Conservation (phyloP, 345 rosid genomes). For the Noccaea caerulescens region DNA sequence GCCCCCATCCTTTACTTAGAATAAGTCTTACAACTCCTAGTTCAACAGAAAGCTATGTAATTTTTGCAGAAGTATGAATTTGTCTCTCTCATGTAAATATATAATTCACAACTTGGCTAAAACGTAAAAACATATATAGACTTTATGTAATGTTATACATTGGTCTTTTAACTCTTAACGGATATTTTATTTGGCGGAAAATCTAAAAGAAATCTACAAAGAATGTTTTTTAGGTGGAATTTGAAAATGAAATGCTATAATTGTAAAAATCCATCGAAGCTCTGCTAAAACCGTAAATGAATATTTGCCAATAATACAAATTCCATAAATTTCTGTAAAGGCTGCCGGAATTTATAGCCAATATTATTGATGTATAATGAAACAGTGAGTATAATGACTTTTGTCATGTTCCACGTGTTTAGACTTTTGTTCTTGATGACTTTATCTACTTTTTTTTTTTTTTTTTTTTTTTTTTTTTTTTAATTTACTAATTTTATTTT, state of each 20-base stretch:
- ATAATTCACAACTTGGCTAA: neutral
- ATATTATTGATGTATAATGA: conserved; percentile 2
- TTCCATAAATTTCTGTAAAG: neutral
- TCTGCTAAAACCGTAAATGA: neutral
- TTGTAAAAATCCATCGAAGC: neutral
- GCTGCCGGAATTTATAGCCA: neutral
- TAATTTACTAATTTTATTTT: conserved; percentile 15
- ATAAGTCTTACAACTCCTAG: too few species aligned
- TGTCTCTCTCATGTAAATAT: neutral
- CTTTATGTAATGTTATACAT: neutral
- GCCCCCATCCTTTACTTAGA: too few species aligned
- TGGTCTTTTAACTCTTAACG: neutral
- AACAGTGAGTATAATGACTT: too few species aligned
- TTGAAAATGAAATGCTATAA: neutral
- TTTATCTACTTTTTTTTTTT: neutral
- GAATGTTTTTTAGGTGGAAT: too few species aligned
- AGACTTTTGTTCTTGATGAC: neutral
- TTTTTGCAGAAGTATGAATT: neutral
- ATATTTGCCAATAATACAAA: neutral
- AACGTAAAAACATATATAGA: neutral
- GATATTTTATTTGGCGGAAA: neutral
- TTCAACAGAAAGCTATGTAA: neutral
- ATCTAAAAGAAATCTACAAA: neutral
- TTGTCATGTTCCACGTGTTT: conserved; percentile 13
- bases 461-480: neutral